Evolutionary conservation across 2,329 filamentous ascomycete species (phyloP).

Genomic region (Fusarium luffae): DNA sequence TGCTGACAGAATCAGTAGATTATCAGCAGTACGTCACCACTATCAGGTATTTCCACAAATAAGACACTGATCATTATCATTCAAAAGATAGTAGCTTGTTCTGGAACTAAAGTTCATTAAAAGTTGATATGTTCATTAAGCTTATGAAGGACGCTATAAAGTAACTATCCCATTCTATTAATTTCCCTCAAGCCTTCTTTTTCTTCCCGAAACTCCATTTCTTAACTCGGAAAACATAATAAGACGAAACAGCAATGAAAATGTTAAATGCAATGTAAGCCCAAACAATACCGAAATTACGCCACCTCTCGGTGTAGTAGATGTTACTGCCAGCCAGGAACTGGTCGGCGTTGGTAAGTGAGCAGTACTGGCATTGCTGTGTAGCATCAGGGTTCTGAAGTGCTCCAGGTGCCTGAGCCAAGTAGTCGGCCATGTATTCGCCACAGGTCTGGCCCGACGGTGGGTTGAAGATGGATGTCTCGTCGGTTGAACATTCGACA

Average conservation of each 20-base stretch:
- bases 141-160: not conserved
- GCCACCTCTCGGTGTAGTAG: constrained; percentile 34
- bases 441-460: constrained; percentile 57
- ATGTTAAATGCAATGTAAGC: constrained; percentile 35
- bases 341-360: constrained; percentile 23
- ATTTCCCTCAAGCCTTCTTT: constrained; percentile 15
- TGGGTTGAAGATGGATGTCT: constrained; percentile 71
- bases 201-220: constrained; percentile 38
- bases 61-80: constrained; percentile 14
- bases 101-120: not conserved
- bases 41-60: not conserved
- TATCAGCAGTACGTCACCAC: not conserved
- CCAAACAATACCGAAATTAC: constrained; percentile 34
- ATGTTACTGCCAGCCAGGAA: constrained; percentile 31
- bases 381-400: constrained; percentile 31
- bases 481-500: constrained; percentile 61
- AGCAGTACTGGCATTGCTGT: constrained; percentile 24
- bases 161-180: not conserved
- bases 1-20: not conserved
- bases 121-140: not conserved
- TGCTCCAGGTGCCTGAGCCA: constrained; percentile 47
- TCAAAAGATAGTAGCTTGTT: not conserved
- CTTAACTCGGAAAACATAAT: constrained; percentile 37
- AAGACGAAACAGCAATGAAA: constrained; percentile 21
- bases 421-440: constrained; percentile 67